Evolutionary conservation across 2,329 filamentous ascomycete species (phyloP).

Genomic region (Trichoderma oligosporum): DNA sequence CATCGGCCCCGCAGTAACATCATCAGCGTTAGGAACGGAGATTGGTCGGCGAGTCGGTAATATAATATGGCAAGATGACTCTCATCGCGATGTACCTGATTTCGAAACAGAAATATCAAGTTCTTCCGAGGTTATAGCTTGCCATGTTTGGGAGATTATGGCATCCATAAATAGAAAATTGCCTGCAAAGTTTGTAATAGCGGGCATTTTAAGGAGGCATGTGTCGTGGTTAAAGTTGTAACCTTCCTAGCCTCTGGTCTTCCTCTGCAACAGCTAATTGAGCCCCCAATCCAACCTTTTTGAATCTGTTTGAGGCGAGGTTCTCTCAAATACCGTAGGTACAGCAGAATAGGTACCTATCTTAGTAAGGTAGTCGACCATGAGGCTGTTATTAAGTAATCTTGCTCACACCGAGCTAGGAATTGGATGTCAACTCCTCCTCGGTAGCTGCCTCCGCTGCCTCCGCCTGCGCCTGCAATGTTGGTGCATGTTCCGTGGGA

Average conservation of each 20-base stretch:
- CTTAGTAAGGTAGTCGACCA: neutral
- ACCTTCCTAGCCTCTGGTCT: neutral
- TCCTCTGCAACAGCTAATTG: neutral
- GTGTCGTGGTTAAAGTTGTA: neutral
- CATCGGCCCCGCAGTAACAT: neutral
- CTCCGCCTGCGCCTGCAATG: constrained; percentile 59
- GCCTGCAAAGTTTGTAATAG: neutral
- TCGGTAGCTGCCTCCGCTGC: constrained; percentile 44
- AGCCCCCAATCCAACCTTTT: too few relatives aligned
- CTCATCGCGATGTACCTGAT: neutral
- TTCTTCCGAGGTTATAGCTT: neutral
- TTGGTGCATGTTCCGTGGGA: constrained; percentile 71
- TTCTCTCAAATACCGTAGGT: neutral
- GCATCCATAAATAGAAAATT: neutral
- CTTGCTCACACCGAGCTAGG: neutral
- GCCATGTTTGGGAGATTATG: neutral
- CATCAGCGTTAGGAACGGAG: neutral
- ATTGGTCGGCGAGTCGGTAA: neutral
- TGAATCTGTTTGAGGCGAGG: too few relatives aligned
- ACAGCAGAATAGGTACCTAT: too few relatives aligned
- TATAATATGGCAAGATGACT: neutral
- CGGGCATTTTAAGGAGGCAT: neutral
- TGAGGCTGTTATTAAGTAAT: neutral
- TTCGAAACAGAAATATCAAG: neutral
- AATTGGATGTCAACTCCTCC: constrained; percentile 29